A percentile compares a stretch with the other conserved stretches of the same genome.
Conservation (phyloP, 2,329 filamentous ascomycete species). For the Colletotrichum sp. region DNA sequence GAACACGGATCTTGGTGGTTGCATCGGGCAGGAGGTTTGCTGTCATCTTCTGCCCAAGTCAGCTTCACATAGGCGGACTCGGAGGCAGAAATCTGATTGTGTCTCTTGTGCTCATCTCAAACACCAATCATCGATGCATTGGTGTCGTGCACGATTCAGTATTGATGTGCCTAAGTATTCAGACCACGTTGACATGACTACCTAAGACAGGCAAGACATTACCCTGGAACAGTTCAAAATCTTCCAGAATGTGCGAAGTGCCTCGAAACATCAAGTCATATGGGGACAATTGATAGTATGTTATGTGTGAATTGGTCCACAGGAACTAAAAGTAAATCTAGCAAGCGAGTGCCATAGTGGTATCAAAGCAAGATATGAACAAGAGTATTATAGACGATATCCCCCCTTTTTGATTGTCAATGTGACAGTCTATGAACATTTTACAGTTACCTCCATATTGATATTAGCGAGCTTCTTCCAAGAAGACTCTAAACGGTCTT, state of each 20-base stretch:
- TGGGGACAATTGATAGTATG: not conserved
- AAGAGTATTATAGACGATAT: constrained; percentile 8
- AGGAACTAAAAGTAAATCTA: not conserved
- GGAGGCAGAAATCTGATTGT: not conserved
- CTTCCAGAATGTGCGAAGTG: not conserved
- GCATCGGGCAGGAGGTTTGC: not conserved
- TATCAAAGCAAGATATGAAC: constrained; percentile 17
- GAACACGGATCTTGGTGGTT: not conserved
- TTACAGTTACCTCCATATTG: not conserved
- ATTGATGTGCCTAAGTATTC: accelerated
- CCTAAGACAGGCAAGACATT: not conserved
- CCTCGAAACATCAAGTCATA: not conserved
- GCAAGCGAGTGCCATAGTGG: constrained; percentile 8
- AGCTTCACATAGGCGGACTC: not conserved
- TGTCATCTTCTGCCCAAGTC: not conserved
- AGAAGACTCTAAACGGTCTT: constrained; percentile 6
- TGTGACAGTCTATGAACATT: not conserved
- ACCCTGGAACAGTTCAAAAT: not conserved
- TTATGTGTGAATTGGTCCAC: not conserved
- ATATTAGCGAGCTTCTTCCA: not conserved
- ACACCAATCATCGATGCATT: not conserved
- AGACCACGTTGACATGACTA: not conserved
- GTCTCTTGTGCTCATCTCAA: not conserved
- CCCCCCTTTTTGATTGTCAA: not conserved
- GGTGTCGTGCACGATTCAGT: not conserved